These are phyloP conservation scores for Cucumis melo DNA, from an alignment of 306 rosid species.

Conservation along the genomic window DNA sequence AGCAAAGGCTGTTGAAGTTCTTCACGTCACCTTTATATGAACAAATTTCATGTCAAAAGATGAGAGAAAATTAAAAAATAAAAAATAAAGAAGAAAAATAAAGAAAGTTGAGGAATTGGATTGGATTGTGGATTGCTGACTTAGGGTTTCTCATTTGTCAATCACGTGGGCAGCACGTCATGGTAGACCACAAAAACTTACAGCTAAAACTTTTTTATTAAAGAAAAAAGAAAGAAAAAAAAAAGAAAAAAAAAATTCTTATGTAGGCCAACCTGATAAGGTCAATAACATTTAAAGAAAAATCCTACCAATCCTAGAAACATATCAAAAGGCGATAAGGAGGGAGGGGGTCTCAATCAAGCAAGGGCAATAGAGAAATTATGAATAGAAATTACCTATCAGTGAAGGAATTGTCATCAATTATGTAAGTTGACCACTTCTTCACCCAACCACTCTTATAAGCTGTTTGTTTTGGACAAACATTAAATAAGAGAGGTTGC, in stretches of 20 bases:
- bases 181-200: conserved; percentile 50
- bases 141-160: conserved; percentile 47
- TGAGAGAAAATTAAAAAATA: not conserved
- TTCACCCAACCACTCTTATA: conserved; percentile 32
- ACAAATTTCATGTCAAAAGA: conserved; percentile 33
- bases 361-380: not conserved
- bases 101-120: conserved; percentile 5
- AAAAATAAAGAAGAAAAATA: too few relatives aligned
- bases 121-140: conserved; percentile 43
- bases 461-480: conserved; percentile 16
- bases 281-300: conserved; percentile 37
- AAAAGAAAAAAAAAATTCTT: not conserved
- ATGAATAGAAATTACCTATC: conserved; percentile 17
- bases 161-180: conserved; percentile 83
- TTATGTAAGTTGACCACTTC: conserved; percentile 48
- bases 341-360: conserved; percentile 16
- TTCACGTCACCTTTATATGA: conserved; percentile 61
- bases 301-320: not conserved
- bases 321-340: conserved; percentile 4
- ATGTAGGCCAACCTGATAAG: conserved; percentile 44
- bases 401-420: conserved; percentile 23
- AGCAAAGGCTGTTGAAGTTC: conserved; percentile 51
- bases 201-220: conserved; percentile 7
- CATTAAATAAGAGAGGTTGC: conserved; percentile 27
- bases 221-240: too few relatives aligned